Evolutionary conservation across 768 basidiomycete species (phyloP), one percentile per base, ranked within the genome.

Genomic region (Cubamyces sp.): DNA sequence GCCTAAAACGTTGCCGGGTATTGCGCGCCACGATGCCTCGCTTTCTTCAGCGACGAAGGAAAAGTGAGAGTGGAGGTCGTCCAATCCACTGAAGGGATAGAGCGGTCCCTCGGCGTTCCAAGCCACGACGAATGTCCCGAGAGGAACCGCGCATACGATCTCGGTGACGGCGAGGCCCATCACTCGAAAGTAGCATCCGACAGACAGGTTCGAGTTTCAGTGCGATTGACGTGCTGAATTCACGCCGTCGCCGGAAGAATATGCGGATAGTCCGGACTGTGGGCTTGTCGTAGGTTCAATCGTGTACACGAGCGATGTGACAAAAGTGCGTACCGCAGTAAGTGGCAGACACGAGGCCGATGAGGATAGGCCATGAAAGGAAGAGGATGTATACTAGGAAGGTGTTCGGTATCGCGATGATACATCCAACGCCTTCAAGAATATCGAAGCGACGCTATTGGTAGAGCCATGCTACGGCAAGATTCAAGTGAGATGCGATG

Each of bases 391-490:
- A 77, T 0, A 74, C 68, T 9, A 76, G 69, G 11, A 65, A 61
- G 8, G 78, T 76, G 62, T 79, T 76, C 51, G 82, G 82, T 11
- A 72, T 75, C 3, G 77, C 65, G 1, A 79, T 73, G 7, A 71
- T 64, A 66, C 87, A 88, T 0, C 88, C 88, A 46, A 82, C 74
- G 59, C 85, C 80, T 70, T 83, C 76, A 21, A 79, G 72, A 58
- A 90, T 79, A 69, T 86, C 80, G 75, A 85, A 90, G 57, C 88
- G 81, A 70, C 84, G 82, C 56, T 84, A 82, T 69, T 88, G 86
- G 25, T 81, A 78, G 52, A 87, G 67, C 55, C 78, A 75, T 67
- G 86, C 88, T 90, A 49, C 19, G 28, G 28, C 3, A 8, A 30
- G 28, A 40, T 18, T 25, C 15, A 16, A 4, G 21, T 30, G n/a